These are phyloP conservation scores for Backusella psychrophila DNA, from an alignment of 192 early-diverging fungal species.

Conservation along the genomic window DNA sequence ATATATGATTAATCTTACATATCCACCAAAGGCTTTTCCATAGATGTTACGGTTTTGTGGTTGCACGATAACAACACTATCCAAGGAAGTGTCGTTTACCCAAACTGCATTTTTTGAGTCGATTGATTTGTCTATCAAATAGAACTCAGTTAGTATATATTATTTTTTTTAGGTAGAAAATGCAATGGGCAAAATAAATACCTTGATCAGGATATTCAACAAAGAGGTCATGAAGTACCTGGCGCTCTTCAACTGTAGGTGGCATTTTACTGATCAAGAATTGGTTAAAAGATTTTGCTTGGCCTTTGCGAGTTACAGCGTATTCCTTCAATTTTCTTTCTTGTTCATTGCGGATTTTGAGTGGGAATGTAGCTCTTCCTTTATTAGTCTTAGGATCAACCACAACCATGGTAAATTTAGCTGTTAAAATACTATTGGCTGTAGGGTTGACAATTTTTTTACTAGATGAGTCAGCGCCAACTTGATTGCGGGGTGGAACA, in stretches of 20 bases:
- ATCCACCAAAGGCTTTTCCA: constrained; percentile 70
- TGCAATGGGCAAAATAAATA: neutral
- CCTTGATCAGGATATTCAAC: constrained; percentile 62
- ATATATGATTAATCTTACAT: neutral
- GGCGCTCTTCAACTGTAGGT: constrained; percentile 77
- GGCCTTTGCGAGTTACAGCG: constrained; percentile 61
- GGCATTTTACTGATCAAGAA: constrained; percentile 59
- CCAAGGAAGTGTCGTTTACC: constrained; percentile 77
- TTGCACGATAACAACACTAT: constrained; percentile 63
- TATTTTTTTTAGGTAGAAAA: neutral
- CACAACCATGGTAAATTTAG: constrained; percentile 90
- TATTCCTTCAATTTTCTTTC: constrained; percentile 69
- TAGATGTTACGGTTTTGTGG: constrained; percentile 79
- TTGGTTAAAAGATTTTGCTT: constrained; percentile 41
- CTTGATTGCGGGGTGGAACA: constrained; percentile 30
- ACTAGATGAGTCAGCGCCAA: neutral
- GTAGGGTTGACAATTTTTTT: constrained; percentile 20
- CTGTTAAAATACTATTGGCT: constrained; percentile 61
- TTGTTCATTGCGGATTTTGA: constrained; percentile 68
- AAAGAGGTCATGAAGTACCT: constrained; percentile 79
- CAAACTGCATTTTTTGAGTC: constrained; percentile 56
- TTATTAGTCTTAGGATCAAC: constrained; percentile 69
- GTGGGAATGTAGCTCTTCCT: constrained; percentile 68
- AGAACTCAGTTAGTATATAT: neutral
- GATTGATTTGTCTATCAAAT: constrained; percentile 17